These are phyloP conservation scores for Ramalina peruviana DNA, from an alignment of 495 filamentous ascomycete genomes.

Conservation along the genomic window DNA sequence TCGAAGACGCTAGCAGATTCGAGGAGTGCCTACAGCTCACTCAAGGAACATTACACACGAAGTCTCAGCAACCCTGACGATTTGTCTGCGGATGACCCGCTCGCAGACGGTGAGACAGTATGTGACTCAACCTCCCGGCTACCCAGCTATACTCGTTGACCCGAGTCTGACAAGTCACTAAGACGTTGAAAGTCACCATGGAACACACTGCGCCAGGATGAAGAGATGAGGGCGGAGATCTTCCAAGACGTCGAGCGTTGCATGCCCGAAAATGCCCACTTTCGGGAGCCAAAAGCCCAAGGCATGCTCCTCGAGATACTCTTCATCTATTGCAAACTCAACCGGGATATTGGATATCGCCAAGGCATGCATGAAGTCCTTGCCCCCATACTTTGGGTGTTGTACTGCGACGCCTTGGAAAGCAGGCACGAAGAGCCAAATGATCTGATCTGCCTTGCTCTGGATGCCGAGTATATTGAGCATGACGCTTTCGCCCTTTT, in stretches of 20 bases:
- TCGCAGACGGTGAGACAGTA: constrained; percentile 77
- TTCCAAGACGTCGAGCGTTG: constrained; percentile 89
- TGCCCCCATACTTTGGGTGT: constrained; percentile 78
- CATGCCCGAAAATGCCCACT: constrained; percentile 85
- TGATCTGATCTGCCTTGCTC: constrained; percentile 43
- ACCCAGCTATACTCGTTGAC: constrained; percentile 2
- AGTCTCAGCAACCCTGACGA: constrained; percentile 73
- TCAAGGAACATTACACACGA: constrained; percentile 60
- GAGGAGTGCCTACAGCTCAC: constrained; percentile 55
- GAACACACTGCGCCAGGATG: constrained; percentile 70
- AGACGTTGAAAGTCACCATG: constrained; percentile 64
- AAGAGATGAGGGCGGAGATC: constrained; percentile 74
- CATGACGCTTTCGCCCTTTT: constrained; percentile 87
- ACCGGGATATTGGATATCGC: constrained; percentile 75
- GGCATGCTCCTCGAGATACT: constrained; percentile 73
- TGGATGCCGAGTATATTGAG: constrained; percentile 63
- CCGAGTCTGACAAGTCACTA: constrained; percentile 27
- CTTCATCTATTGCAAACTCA: constrained; percentile 90
- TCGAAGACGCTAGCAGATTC: constrained; percentile 47
- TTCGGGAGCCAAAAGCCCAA: constrained; percentile 67
- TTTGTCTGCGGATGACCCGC: constrained; percentile 61
- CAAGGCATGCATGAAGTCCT: constrained; percentile 97
- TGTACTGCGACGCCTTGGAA: constrained; percentile 70
- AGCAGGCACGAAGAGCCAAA: constrained; percentile 22
- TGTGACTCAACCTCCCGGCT: constrained; percentile 15